Base-by-base conservation (phyloP, 139 green algal genomes). In the Chlorella vulgaris region DNA sequence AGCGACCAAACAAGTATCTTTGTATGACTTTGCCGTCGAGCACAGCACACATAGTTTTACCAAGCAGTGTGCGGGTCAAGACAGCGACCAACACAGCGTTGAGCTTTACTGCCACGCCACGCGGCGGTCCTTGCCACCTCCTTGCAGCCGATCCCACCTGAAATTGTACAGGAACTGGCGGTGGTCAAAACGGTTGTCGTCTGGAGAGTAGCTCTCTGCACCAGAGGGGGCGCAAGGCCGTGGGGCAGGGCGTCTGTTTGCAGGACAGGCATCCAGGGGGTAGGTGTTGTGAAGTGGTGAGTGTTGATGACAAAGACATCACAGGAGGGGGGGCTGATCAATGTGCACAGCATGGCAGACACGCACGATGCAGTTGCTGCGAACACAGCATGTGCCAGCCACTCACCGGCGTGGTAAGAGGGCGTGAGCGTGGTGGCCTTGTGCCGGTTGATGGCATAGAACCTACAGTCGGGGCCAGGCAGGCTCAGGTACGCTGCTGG, bases 401-500 rank as follows among this genome's bases (percentile, higher is more conserved):
- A 13, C 70, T 31, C 15, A 69, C 74, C 74, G 3, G 96, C 96
- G 83, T 99, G 96, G 84, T 98, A 99, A 5, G 94, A 90, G 33
- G 96, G 96, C 40, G 96, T 99, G 8, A 99, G 83, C 7, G 94
- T 96, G 1, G 96, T 99, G 50, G 96, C 90, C 87, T 99, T 99
- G 89, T 99, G 96, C 42, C 96, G 88, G 86, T 99, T 99, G 50
- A 97, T 95, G 31, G 91, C 89, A 78, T 99, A 98, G 83, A 88
- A 96, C n/a, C 78, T 84, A 67, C 42, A 77, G 28, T 58, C 15
- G 36, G 2, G 10, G 35, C 42, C 26, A 76, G 10, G n/a, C 7
- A 4, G 42, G 26, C 61, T 28, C 8, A 39, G 2, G 28, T 42
- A 40, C 1, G 42, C 5, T 35, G 24, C 3, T 55, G 38, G 18